phyloP scores from a whole-genome alignment of 106 monocot genomes.

The Amphibolis antarctica region DNA sequence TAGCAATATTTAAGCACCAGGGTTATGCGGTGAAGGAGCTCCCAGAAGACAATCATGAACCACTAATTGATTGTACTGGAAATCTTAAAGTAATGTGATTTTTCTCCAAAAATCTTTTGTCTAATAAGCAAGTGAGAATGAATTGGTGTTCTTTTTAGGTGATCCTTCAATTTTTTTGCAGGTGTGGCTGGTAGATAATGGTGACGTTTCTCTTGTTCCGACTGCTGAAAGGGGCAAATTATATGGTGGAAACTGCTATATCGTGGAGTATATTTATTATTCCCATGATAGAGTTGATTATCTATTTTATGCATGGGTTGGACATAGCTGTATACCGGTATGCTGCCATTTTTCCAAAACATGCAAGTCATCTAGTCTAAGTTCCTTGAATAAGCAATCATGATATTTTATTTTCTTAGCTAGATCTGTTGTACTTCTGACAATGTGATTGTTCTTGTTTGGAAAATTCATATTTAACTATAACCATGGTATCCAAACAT shows the following conservation, averaged over 20 bases:
- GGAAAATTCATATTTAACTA: not conserved
- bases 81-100: conserved; percentile 26
- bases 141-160: not conserved
- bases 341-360: too few relatives aligned
- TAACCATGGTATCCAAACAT: too few relatives aligned
- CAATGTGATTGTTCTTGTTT: not conserved
- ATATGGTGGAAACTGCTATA: conserved; percentile 44
- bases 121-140: not conserved
- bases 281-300: conserved; percentile 20
- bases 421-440: not conserved
- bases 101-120: not conserved
- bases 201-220: conserved; percentile 18
- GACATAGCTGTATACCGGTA: conserved; percentile 29
- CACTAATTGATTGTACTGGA: conserved; percentile 25
- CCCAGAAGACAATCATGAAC: conserved; percentile 22
- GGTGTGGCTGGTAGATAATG: conserved; percentile 43
- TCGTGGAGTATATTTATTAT: conserved; percentile 30
- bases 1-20: conserved; percentile 49
- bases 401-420: not conserved
- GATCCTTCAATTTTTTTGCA: conserved; percentile 6
- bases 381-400: not conserved
- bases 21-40: conserved; percentile 45
- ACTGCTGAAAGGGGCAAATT: conserved; percentile 22
- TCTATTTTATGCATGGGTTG: conserved; percentile 44
- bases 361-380: too few relatives aligned